A percentile compares a stretch with the other conserved stretches of the same genome.
These are phyloP conservation scores for Cenchrus purpureus DNA, from an alignment of 176 grass and related monocot genomes.

Conservation along the genomic window DNA sequence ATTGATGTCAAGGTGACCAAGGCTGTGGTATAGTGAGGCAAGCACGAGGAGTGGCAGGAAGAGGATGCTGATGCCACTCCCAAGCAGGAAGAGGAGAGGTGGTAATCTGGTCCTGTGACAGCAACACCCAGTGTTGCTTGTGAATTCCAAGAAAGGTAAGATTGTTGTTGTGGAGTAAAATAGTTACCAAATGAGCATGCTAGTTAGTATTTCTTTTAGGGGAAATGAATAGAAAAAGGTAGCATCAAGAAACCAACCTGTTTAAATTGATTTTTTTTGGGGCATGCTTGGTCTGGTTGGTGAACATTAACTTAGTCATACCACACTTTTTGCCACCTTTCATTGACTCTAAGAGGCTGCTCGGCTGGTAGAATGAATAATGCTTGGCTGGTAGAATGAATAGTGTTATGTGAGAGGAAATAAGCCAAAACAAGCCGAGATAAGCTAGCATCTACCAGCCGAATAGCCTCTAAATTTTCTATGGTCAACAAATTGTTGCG, in stretches of 20 bases:
- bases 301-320: neutral
- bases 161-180: constrained; percentile 30
- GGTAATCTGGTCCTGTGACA: constrained; percentile 48
- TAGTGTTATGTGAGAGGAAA: too few relatives aligned
- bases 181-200: constrained; percentile 23
- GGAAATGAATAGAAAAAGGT: constrained; percentile 34
- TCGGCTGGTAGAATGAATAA: too few relatives aligned
- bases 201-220: constrained; percentile 40
- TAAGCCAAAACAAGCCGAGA: too few relatives aligned
- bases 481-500: neutral
- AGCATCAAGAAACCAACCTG: constrained; percentile 25
- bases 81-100: constrained; percentile 48
- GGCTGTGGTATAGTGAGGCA: neutral
- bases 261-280: constrained; percentile 9
- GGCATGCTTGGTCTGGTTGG: neutral
- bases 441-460: too few relatives aligned
- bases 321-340: neutral
- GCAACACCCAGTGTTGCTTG: constrained; percentile 50
- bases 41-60: constrained; percentile 28
- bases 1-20: too few relatives aligned
- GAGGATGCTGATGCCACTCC: constrained; percentile 27
- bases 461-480: neutral
- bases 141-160: constrained; percentile 74
- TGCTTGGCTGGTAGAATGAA: too few relatives aligned
- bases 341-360: neutral